Conservation (phyloP, 129 eudicot genomes). For the Silybum marianum region DNA sequence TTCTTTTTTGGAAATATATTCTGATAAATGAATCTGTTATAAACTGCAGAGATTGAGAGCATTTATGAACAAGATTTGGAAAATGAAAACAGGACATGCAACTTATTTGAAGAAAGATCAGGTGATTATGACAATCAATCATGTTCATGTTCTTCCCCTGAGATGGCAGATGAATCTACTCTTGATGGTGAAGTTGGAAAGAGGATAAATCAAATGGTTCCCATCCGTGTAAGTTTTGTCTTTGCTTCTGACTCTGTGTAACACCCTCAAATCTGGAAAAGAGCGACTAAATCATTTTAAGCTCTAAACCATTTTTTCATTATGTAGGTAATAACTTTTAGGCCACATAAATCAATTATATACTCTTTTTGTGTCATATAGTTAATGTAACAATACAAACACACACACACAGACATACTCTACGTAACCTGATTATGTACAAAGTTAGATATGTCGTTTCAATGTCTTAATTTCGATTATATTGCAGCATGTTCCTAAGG, state of each 20-base stretch:
- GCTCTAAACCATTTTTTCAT: not conserved
- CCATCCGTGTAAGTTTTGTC: slow-evolving; percentile 66
- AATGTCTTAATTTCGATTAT: not conserved
- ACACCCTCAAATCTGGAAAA: not conserved
- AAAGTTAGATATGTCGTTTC: not conserved
- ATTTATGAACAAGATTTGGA: slow-evolving; percentile 27
- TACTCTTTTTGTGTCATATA: not conserved
- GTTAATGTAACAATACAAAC: not conserved
- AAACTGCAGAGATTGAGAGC: slow-evolving; percentile 29
- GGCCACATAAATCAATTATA: not conserved
- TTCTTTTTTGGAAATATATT: not conserved
- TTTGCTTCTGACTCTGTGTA: not conserved
- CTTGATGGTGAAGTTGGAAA: slow-evolving; percentile 85
- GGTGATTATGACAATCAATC: slow-evolving; percentile 20
- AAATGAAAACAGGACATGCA: slow-evolving; percentile 18
- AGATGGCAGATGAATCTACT: slow-evolving; percentile 57
- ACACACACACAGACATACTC: not conserved
- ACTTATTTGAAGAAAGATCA: slow-evolving; percentile 20
- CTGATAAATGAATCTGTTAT: not conserved
- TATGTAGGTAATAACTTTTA: not conserved
- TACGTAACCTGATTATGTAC: not conserved
- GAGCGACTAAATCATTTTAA: not conserved
- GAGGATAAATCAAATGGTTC: slow-evolving; percentile 67
- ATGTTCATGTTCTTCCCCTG: slow-evolving; percentile 34
- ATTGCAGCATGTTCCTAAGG: slow-evolving; percentile 84